Evolutionary conservation across 495 filamentous ascomycete species (phyloP), one percentile per base, ranked within the genome.

Genomic region (Bacidia rubella): DNA sequence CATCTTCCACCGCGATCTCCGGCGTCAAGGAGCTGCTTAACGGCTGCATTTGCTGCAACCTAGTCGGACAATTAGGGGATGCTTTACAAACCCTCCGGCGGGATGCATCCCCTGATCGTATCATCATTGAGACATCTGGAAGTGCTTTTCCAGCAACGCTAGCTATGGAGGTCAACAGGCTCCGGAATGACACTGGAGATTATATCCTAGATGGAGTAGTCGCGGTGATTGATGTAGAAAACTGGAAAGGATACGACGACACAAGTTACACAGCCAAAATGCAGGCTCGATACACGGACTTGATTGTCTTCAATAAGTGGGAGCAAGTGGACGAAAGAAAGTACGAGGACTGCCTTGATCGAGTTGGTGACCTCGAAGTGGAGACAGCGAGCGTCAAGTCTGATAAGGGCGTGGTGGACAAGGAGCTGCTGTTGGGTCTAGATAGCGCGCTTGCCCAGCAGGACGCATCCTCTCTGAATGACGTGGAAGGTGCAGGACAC

Each of bases 41-140:
- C 62, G 92, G 92, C 56, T 98, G 92, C 67, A 96, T 98, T 62
- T 98, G 92, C 74, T 98, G 92, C 70, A 98, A 96, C 63, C 82
- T 96, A 15, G 89, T 98, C 49, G 92, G 92, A 2, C 85, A 92
- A 65, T 77, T 98, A 22, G 76, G 78, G 59, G 77, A 83, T 47
- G 90, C 90, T 0, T 80, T 98, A 2, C 64, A 76, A 2, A 77
- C 87, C 51, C 80, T 97, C 12, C 72, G 74, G 45, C 62, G 68
- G 38, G 69, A 74, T 35, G 70, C 79, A 11, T 25, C 55, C 0
- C 90, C 87, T 0, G 85, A 95, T 63, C 75, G 92, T 21, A 92
- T 98, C 63, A 77, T 97, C 44, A 83, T 98, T 65, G 92, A 98
- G 74, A 97, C 92, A 0, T 80, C 74, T 46, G 92, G 92, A 2